Evolutionary conservation across 139 green algal genomes (phyloP).

Genomic region (Haematococcus sp.): DNA sequence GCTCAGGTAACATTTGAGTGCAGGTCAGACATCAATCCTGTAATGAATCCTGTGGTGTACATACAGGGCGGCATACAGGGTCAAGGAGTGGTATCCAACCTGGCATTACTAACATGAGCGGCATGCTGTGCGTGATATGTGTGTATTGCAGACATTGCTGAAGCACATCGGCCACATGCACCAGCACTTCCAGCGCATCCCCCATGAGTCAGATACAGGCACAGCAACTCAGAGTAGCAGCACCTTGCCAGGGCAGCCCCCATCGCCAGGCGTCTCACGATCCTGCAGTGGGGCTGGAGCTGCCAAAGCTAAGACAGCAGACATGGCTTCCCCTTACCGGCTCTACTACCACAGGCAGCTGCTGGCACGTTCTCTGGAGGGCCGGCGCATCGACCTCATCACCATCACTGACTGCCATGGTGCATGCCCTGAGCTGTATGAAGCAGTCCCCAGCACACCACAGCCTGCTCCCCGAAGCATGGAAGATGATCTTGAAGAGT

Average conservation of each 20-base stretch:
- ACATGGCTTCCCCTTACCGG: background rate
- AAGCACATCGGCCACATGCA: conserved; percentile 11
- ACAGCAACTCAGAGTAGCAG: conserved; percentile 4
- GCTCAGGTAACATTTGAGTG: conserved; percentile 24
- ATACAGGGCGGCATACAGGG: no score
- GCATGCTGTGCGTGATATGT: background rate
- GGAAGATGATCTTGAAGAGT: conserved; percentile 3
- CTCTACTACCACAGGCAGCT: conserved; percentile 53
- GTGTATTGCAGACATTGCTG: conserved; percentile 25
- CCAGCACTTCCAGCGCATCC: background rate
- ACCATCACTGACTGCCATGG: conserved; percentile 50
- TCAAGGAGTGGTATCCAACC: no score
- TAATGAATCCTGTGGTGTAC: no score
- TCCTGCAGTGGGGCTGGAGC: background rate
- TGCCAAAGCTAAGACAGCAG: conserved; percentile 1
- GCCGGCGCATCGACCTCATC: conserved; percentile 40
- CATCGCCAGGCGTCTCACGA: background rate
- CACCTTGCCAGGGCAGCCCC: background rate
- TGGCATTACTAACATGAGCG: no score
- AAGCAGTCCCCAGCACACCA: background rate
- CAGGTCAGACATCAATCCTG: no score
- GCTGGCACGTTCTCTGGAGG: conserved; percentile 35
- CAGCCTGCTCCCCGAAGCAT: background rate
- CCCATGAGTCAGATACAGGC: background rate
- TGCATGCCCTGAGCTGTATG: background rate